Percentiles rank a stretch among this genome's conserved stretches.
Conservation (phyloP, 345 rosid genomes). For the Eucalyptus marginata region DNA sequence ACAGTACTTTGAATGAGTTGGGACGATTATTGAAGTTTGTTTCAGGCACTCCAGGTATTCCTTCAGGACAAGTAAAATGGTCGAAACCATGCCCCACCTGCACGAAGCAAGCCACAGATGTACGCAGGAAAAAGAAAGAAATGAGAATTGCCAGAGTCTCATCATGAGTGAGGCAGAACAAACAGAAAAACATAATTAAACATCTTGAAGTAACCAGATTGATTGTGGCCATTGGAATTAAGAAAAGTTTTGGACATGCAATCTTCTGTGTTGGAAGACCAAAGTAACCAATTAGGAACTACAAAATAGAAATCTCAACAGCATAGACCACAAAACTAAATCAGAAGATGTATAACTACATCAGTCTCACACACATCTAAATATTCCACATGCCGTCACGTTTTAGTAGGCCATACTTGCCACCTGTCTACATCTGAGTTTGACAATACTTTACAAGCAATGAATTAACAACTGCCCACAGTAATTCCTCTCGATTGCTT, state of each 20-base stretch:
- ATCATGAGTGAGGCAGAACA: background rate
- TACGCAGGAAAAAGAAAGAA: background rate
- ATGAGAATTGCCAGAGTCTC: background rate
- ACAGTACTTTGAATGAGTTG: slow-evolving; percentile 60
- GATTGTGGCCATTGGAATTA: background rate
- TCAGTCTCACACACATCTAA: background rate
- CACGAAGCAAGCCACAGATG: background rate
- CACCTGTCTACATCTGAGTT: background rate
- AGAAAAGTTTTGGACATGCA: background rate
- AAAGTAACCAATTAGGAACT: background rate
- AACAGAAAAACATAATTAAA: background rate
- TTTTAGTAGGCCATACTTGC: background rate
- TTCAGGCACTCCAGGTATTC: slow-evolving; percentile 67
- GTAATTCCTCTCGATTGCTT: background rate
- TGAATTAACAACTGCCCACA: background rate
- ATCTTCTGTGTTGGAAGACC: background rate
- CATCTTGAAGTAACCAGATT: background rate
- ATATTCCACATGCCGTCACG: background rate
- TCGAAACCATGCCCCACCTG: slow-evolving; percentile 59
- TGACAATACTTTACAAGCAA: background rate
- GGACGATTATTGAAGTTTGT: slow-evolving; percentile 78
- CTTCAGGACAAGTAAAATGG: slow-evolving; percentile 71
- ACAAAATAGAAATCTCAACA: background rate
- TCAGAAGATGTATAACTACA: background rate
- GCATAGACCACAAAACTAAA: background rate